Base-by-base conservation (phyloP, 495 filamentous ascomycete species). In the Viridothelium virens region DNA sequence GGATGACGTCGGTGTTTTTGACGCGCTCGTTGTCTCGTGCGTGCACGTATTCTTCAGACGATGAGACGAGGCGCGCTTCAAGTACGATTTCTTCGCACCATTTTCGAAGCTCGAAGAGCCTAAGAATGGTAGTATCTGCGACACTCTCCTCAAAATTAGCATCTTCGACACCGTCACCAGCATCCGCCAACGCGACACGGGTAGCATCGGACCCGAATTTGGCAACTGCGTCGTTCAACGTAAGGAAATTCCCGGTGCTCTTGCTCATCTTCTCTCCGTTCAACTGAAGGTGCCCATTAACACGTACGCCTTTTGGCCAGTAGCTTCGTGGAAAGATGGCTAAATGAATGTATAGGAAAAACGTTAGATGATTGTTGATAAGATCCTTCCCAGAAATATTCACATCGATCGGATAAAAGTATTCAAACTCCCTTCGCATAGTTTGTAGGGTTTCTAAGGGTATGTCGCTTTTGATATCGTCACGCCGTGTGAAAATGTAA, bases 251-350 rank as follows among this genome's bases (percentile, higher is more conserved):
- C 70, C 93, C 91, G 4, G 91, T 95, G 66, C 84, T 89, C 79
- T 98, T 98, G 76, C 85, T 87, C 94, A 97, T 97, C 82, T 97
- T 98, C 69, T 95, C 90, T 46, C 92, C 92, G 73, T 97, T 97
- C 61, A 97, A 83, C 73, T 95, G 85, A 67, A 97, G 82, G 78
- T 96, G 93, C 7, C 94, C 94, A 74, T 98, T 98, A 48, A 87
- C 86, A 64, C 94, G 86, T 64, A 97, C 79, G 62, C 86, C 86
- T 62, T 82, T 81, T 18, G 92, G 93, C 91, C 92, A 96, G 80
- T 89, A 91, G 72, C 95, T 85, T 50, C 83, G 80, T 10, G 87
- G 85, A 81, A 96, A 97, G 63, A 98, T 83, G 3, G 94, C 94
- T 67, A 91, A 76, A 77, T 98, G 94, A 71, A 93, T 88, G 80